phyloP scores from a whole-genome alignment of 495 filamentous ascomycete genomes.

The Aspergillus biplanus region DNA sequence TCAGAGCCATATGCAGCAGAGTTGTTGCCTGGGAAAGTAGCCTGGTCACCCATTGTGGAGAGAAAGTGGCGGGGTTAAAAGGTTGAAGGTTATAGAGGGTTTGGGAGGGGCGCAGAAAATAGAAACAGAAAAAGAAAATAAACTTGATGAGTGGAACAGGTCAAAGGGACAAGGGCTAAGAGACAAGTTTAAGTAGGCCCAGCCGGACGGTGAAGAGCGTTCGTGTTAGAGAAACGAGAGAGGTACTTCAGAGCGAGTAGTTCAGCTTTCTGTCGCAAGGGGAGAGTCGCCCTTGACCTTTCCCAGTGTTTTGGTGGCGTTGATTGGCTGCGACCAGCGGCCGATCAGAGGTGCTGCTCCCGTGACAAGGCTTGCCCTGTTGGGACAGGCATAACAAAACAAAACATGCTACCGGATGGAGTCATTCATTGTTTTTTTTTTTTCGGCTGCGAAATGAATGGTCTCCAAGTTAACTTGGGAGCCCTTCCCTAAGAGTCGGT shows the following conservation, averaged over 20 bases:
- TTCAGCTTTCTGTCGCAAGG: slow-evolving; percentile 20
- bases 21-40: slow-evolving; percentile 35
- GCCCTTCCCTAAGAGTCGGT: no score
- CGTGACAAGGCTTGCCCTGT: slow-evolving; percentile 25
- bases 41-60: slow-evolving; percentile 43
- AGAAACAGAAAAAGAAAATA: background rate
- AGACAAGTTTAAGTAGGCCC: slow-evolving; percentile 11
- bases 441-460: no score
- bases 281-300: slow-evolving; percentile 21
- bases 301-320: slow-evolving; percentile 7
- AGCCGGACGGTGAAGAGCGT: slow-evolving; percentile 10
- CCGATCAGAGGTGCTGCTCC: slow-evolving; percentile 25
- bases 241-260: background rate
- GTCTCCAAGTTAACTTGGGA: no score
- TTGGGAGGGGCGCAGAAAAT: slow-evolving; percentile 2
- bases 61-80: slow-evolving; percentile 9
- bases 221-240: no score
- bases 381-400: slow-evolving; percentile 19
- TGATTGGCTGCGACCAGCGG: slow-evolving; percentile 24
- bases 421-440: background rate
- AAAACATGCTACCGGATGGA: slow-evolving; percentile 16
- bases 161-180: background rate
- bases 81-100: slow-evolving; percentile 11
- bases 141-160: background rate
- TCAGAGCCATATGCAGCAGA: slow-evolving; percentile 42